Evolutionary conservation across 225 moss, liverwort and hornwort species (phyloP), one percentile per base, ranked within the genome.

Genomic region (Anthoceros angustus): DNA sequence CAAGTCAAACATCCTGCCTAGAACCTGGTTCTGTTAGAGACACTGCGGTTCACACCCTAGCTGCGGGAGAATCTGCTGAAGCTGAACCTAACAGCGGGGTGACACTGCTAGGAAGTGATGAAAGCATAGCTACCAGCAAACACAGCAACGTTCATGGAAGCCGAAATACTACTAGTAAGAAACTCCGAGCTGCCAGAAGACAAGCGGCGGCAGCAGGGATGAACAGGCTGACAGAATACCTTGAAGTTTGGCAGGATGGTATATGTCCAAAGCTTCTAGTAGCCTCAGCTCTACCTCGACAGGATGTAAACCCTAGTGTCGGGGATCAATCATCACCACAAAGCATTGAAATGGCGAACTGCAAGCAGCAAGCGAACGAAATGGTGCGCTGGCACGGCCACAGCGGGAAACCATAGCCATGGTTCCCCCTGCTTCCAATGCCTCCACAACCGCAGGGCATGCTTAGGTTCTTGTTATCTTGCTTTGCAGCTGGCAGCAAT

Each of bases 231-330:
- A 12, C 14, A 12, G 46, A 0, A 18, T 75, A 92, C 92, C 92
- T 67, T 79, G 83, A 68, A 92, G 65, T 77, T 85, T 72, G 7
- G 92, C 80, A 49, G 92, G 92, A 61, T 85, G 92, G 75, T 92
- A 92, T 39, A 81, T 85, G 72, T 86, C 86, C 60, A 92, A 73
- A n/a, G 88, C 92, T 76, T 92, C 88, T 43, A 92, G 79, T 11
- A 92, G 82, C 67, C 77, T 78, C 46, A 88, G 75, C 42, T 92
- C 92, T 70, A 92, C 77, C 77, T 92, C 88, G 60, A 89, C 88
- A 67, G 86, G 84, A 62, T 86, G 78, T 70, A 81, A 39, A 43
- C 79, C 88, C 78, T 85, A 77, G 64, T 18, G 24, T 42, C 9
- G 40, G 9, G 25, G 41, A 24, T 18, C 64, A 21, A 38, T 32